A percentile compares a stretch with the other conserved stretches of the same genome.
Conservation (phyloP, 2,329 filamentous ascomycete species). For the Conoideocrella luteorostrata region DNA sequence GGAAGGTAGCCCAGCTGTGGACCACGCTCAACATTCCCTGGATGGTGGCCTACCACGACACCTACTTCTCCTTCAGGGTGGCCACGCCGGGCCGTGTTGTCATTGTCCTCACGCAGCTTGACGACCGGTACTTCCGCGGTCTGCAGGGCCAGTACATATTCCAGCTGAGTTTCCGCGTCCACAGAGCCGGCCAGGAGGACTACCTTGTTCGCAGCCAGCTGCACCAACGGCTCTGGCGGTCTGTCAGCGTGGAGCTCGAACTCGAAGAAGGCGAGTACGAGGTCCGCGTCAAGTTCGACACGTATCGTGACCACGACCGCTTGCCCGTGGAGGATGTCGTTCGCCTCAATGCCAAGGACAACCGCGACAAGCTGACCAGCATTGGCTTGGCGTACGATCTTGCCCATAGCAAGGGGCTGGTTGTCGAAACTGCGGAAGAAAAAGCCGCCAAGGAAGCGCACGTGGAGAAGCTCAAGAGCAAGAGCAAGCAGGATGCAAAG, state of each 20-base stretch:
- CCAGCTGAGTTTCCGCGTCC: constrained; percentile 47
- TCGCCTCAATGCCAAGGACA: constrained; percentile 52
- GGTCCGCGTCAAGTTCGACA: constrained; percentile 68
- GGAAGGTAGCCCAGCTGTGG: constrained; percentile 43
- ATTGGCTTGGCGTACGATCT: constrained; percentile 67
- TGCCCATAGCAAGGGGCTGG: constrained; percentile 58
- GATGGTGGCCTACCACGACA: constrained; percentile 48
- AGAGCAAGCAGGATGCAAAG: constrained; percentile 27
- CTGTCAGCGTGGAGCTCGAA: constrained; percentile 69
- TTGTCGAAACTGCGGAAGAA: constrained; percentile 42
- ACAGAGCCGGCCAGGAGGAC: constrained; percentile 42
- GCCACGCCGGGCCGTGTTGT: constrained; percentile 44
- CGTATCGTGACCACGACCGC: constrained; percentile 47
- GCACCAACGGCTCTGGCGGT: constrained; percentile 59
- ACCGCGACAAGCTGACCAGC: constrained; percentile 65
- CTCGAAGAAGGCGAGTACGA: constrained; percentile 70
- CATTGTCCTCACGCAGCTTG: constrained; percentile 51
- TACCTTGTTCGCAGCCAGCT: constrained; percentile 49
- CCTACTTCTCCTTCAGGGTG: constrained; percentile 45
- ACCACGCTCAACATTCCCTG: constrained; percentile 49
- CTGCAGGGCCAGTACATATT: constrained; percentile 52
- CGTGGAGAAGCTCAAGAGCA: constrained; percentile 35
- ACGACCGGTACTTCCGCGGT: constrained; percentile 51
- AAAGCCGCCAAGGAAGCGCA: constrained; percentile 39
- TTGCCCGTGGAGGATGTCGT: constrained; percentile 60